Evolutionary conservation across 768 basidiomycete species (phyloP), one percentile per base, ranked within the genome.

Genomic region (Antrodiella citrinella): DNA sequence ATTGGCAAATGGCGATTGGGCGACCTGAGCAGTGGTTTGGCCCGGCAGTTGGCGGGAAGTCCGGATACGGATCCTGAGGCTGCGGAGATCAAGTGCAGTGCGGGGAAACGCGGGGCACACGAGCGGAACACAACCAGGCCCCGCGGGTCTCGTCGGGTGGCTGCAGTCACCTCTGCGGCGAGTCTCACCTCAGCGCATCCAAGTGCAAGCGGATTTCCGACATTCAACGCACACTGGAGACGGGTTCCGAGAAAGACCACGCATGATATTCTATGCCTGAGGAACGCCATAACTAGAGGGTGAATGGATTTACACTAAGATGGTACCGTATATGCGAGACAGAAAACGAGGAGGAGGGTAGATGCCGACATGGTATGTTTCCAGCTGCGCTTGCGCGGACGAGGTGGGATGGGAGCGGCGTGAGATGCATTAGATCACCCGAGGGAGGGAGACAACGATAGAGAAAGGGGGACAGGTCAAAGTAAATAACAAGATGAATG

Each of bases 401-500:
- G 30, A 35, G 30, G 30, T 35, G 30, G 15, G 15, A 15, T 7
- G 30, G 30, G 15, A 56, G 50, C 55, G 35, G 18, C 11, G 44
- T 18, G 44, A 50, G 26, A 50, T 25, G 19, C 24, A 47, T 20
- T 50, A 58, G 39, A 30, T 43, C 41, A 50, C 23, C 43, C 20
- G 45, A 45, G 52, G 30, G 49, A 11, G 41, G 4, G 46, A 20
- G 22, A 4, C n/a, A n/a, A n/a, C n/a, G n/a, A n/a, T n/a, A n/a
- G n/a, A n/a, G n/a, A n/a, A n/a, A n/a, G n/a, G n/a, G n/a, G n/a
- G n/a, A n/a, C n/a, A n/a, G n/a, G n/a, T n/a, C n/a, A n/a, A 35
- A 35, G 7, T 35, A 35, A 35, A 53, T 52, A 55, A 45, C 50
- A 51, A 45, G 44, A 35, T 35, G 30, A 35, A 35, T 35, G 15